Percentiles rank a stretch among this genome's conserved stretches.
These are phyloP conservation scores for Verticillium isaacii DNA, from an alignment of 2,329 filamentous ascomycete genomes.

Conservation along the genomic window DNA sequence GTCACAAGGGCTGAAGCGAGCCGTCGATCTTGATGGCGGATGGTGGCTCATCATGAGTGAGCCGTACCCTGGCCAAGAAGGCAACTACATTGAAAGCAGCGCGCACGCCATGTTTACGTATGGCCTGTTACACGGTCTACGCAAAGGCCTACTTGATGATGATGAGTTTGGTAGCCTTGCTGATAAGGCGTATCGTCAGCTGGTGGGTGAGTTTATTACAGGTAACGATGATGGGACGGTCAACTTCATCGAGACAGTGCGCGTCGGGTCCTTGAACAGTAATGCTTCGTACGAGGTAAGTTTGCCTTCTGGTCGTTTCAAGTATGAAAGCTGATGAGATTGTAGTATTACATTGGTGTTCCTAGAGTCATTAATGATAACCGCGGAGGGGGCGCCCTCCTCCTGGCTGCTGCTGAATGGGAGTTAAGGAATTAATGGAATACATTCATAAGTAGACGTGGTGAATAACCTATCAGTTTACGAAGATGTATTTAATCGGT, in stretches of 20 bases:
- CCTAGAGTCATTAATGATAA: too few species aligned
- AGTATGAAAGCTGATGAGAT: too few species aligned
- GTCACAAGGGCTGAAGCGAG: constrained; percentile 32
- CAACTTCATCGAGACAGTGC: constrained; percentile 46
- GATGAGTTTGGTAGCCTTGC: constrained; percentile 32
- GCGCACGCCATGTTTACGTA: constrained; percentile 55
- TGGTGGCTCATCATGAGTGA: constrained; percentile 57
- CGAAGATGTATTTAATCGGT: too few species aligned
- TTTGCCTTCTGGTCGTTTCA: not conserved
- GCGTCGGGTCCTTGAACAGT: constrained; percentile 44
- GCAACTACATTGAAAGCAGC: constrained; percentile 58
- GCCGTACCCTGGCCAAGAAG: constrained; percentile 36
- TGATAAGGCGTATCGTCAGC: constrained; percentile 23
- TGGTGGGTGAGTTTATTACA: constrained; percentile 40
- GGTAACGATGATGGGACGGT: constrained; percentile 40
- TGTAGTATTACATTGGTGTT: too few species aligned
- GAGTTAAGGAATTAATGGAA: too few species aligned
- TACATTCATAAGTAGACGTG: too few species aligned
- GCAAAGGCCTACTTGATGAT: constrained; percentile 22
- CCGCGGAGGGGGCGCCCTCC: too few species aligned
- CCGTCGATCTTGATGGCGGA: constrained; percentile 38
- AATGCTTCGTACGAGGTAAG: constrained; percentile 45
- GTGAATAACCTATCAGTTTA: too few species aligned
- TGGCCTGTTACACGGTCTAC: constrained; percentile 37
- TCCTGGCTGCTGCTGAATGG: too few species aligned